Conservation (phyloP, 345 rosid species). For the Corchorus capsularis region DNA sequence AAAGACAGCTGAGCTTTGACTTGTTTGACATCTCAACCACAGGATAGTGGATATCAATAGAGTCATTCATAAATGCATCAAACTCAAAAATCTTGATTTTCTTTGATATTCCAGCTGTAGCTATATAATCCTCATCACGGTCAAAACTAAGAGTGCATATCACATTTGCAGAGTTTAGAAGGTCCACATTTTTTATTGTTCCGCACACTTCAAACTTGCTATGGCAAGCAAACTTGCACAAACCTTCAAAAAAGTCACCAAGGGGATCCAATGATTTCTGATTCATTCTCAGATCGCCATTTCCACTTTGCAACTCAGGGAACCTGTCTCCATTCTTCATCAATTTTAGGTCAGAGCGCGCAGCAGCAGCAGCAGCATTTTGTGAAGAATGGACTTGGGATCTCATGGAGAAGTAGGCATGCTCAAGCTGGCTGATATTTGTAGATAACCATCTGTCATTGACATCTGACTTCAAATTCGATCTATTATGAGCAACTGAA, state of each 20-base stretch:
- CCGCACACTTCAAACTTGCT: slow-evolving; percentile 80
- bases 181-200: slow-evolving; percentile 67
- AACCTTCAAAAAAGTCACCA: slow-evolving; percentile 71
- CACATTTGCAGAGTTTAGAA: slow-evolving; percentile 71
- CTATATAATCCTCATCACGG: slow-evolving; percentile 75
- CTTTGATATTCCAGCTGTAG: slow-evolving; percentile 92
- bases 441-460: slow-evolving; percentile 53
- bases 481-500: slow-evolving; percentile 33
- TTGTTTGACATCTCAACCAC: slow-evolving; percentile 77
- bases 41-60: slow-evolving; percentile 80
- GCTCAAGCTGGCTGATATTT: slow-evolving; percentile 68
- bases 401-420: slow-evolving; percentile 77
- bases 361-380: slow-evolving; percentile 35
- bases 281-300: slow-evolving; percentile 33
- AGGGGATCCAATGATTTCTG: slow-evolving; percentile 47
- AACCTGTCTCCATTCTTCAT: slow-evolving; percentile 37
- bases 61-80: slow-evolving; percentile 64
- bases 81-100: slow-evolving; percentile 83
- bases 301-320: slow-evolving; percentile 37
- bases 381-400: slow-evolving; percentile 47
- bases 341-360: slow-evolving; percentile 44
- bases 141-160: slow-evolving; percentile 81
- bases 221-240: slow-evolving; percentile 78
- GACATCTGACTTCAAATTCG: slow-evolving; percentile 36
- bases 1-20: slow-evolving; percentile 79